A percentile compares a stretch with the other conserved stretches of the same genome.
Conservation (phyloP, 2,329 filamentous ascomycete genomes). For the Botrytis hyacinthi region DNA sequence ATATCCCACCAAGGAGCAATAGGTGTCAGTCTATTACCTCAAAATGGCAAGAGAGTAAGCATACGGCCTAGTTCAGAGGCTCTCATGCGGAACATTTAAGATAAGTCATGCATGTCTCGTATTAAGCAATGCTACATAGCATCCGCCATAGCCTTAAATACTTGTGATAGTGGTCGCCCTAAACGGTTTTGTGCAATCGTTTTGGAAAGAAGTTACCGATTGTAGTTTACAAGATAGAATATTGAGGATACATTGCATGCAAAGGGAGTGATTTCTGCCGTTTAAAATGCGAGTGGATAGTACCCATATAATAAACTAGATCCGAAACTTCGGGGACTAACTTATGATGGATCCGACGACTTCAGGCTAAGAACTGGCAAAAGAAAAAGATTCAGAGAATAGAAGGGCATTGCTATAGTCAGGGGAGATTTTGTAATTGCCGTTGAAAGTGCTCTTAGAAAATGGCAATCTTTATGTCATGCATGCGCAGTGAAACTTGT, state of each 20-base stretch:
- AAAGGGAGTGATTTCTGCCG: not conserved
- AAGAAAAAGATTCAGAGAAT: not conserved
- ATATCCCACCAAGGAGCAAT: not conserved
- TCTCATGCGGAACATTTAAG: not conserved
- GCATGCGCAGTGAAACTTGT: not conserved
- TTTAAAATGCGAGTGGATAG: not conserved
- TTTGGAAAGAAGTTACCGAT: not conserved
- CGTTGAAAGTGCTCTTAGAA: not conserved
- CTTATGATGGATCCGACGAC: not conserved
- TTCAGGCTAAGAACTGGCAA: conserved; percentile 2
- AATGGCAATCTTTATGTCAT: not conserved
- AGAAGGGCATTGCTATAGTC: not conserved
- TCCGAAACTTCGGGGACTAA: not conserved
- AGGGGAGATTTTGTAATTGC: not conserved
- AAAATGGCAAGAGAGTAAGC: not conserved
- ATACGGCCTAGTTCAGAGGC: not conserved
- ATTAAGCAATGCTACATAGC: not conserved
- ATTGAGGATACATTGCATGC: not conserved
- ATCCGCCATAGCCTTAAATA: not conserved
- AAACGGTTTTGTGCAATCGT: not conserved
- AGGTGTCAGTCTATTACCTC: not conserved
- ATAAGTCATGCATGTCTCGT: not conserved
- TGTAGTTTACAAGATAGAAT: not conserved
- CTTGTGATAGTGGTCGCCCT: not conserved
- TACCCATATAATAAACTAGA: not conserved